phyloP scores from a whole-genome alignment of 768 basidiomycete species.

The Mycena leptocephala region DNA sequence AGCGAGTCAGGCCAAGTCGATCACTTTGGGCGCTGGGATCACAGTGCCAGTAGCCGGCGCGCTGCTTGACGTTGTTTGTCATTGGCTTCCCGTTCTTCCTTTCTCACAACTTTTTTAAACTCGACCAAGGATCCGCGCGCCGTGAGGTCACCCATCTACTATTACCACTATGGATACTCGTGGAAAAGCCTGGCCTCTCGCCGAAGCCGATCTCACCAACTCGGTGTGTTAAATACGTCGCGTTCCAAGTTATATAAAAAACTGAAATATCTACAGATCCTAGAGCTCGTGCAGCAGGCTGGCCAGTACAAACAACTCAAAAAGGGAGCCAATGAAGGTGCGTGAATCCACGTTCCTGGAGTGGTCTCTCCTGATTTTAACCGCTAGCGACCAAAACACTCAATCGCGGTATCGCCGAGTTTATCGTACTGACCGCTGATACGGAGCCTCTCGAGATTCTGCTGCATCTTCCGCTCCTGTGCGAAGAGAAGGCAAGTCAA shows the following conservation, averaged over 20 bases:
- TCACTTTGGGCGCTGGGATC: conserved; percentile 15
- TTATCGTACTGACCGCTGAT: conserved; percentile 96
- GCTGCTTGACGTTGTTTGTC: conserved; percentile 18
- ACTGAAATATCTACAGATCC: conserved; percentile 70
- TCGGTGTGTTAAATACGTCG: conserved; percentile 66
- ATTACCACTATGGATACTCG: conserved; percentile 72
- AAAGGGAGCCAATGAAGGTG: conserved; percentile 99
- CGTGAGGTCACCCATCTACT: conserved; percentile 79
- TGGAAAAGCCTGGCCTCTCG: conserved; percentile 92
- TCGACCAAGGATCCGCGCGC: conserved; percentile 89
- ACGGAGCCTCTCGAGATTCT: conserved; percentile 99
- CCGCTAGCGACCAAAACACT: conserved; percentile 93
- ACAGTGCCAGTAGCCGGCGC: background rate
- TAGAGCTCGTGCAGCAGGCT: conserved; percentile 96
- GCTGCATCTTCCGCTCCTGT: conserved; percentile 95
- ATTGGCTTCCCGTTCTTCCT: background rate
- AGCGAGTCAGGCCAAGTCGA: conserved; percentile 9
- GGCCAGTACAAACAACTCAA: conserved; percentile 98
- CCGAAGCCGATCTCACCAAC: conserved; percentile 91
- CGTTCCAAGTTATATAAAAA: background rate
- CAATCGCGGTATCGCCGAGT: conserved; percentile 97
- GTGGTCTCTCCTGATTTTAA: background rate
- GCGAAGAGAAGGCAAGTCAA: conserved; percentile 92
- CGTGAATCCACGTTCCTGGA: conserved; percentile 34
- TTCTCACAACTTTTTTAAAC: conserved; percentile 19